These are phyloP conservation scores for Xylariaceae sp. DNA, from an alignment of 2,329 filamentous ascomycete species.

Conservation along the genomic window DNA sequence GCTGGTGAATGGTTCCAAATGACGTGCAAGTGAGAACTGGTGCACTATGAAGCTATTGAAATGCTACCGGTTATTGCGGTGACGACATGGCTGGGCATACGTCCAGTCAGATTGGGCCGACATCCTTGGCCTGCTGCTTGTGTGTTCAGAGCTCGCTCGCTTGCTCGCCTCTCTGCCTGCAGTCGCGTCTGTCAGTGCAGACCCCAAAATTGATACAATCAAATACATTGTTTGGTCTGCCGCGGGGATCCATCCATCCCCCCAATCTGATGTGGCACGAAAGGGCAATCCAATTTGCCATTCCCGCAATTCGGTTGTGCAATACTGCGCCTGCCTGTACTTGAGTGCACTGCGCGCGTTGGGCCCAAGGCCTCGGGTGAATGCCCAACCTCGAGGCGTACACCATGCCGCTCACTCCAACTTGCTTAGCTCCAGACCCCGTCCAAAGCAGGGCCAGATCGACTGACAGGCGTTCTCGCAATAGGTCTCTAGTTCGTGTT, in stretches of 20 bases:
- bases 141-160: not conserved
- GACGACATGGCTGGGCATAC: conserved; percentile 1
- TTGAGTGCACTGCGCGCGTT: not conserved
- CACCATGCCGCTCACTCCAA: not conserved
- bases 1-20: conserved; percentile 15
- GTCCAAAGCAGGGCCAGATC: too few species aligned
- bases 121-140: not conserved
- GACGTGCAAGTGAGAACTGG: conserved; percentile 16
- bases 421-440: too few species aligned
- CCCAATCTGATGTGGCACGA: conserved; percentile 1
- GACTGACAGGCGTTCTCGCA: conserved; percentile 1
- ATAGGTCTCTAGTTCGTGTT: conserved; percentile 9
- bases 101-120: not conserved
- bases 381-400: not conserved
- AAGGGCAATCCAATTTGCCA: not conserved
- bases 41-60: conserved; percentile 14
- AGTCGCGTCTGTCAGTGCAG: conserved; percentile 1
- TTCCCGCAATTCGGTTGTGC: not conserved
- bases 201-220: not conserved
- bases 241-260: not conserved
- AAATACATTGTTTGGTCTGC: not conserved
- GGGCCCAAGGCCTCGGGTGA: not conserved
- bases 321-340: not conserved
- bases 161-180: not conserved
- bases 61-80: conserved; percentile 15